These are phyloP conservation scores for Sungouiella thailandica DNA, from an alignment of 805 yeast genomes.

Conservation along the genomic window DNA sequence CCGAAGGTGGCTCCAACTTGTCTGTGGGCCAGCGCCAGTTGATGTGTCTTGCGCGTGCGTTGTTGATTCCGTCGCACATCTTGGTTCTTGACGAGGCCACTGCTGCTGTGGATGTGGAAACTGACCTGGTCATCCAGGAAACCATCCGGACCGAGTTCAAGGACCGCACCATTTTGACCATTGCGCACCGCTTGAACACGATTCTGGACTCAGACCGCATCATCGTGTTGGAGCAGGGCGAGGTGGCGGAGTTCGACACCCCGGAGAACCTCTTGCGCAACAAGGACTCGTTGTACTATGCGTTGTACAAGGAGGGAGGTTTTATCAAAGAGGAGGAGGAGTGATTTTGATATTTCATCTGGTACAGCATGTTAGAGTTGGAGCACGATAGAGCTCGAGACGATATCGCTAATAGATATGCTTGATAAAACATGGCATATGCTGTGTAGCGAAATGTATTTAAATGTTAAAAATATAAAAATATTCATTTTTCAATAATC, in stretches of 20 bases:
- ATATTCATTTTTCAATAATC: no score
- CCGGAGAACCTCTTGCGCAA: slow-evolving; percentile 64
- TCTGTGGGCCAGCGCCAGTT: slow-evolving; percentile 52
- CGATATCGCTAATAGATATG: no score
- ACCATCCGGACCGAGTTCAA: slow-evolving; percentile 73
- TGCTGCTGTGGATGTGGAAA: slow-evolving; percentile 84
- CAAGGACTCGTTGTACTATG: slow-evolving; percentile 66
- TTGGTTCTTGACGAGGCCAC: slow-evolving; percentile 82
- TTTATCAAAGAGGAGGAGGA: slow-evolving; percentile 26
- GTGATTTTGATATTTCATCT: no score
- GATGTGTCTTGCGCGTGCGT: slow-evolving; percentile 78
- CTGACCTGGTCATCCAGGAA: slow-evolving; percentile 71
- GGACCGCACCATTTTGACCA: slow-evolving; percentile 74
- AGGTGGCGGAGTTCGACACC: slow-evolving; percentile 70
- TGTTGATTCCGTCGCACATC: slow-evolving; percentile 54
- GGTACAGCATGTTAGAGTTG: no score
- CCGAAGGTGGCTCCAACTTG: slow-evolving; percentile 44
- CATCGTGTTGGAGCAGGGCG: slow-evolving; percentile 70
- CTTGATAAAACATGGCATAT: no score
- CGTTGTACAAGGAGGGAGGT: slow-evolving; percentile 81
- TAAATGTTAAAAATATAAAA: no score
- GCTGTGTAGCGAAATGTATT: no score
- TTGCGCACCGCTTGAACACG: slow-evolving; percentile 81
- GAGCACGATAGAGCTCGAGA: no score
- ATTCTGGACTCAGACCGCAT: slow-evolving; percentile 78